These are phyloP conservation scores for Dendrostoma leiphaemia DNA, from an alignment of 2,329 filamentous ascomycete species.

Conservation along the genomic window DNA sequence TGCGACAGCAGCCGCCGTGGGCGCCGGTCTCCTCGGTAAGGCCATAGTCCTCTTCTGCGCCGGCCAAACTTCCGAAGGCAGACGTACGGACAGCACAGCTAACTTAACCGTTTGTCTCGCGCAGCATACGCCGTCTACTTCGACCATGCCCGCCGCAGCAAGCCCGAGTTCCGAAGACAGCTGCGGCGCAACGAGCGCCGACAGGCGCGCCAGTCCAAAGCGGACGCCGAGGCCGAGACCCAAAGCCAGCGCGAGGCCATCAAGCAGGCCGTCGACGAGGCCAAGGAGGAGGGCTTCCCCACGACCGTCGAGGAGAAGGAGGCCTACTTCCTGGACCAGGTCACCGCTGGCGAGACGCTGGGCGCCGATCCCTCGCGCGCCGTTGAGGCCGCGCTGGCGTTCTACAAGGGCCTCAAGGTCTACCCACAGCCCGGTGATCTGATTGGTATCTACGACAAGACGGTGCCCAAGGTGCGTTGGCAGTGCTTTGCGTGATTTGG, in stretches of 20 bases:
- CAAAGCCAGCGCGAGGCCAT: conserved; percentile 71
- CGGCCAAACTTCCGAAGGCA: background rate
- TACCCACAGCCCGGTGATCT: conserved; percentile 92
- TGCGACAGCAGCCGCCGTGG: conserved; percentile 59
- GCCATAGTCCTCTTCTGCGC: conserved; percentile 19
- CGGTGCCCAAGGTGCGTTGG: conserved; percentile 77
- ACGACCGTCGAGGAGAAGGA: conserved; percentile 89
- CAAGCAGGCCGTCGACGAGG: conserved; percentile 71
- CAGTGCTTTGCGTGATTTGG: background rate
- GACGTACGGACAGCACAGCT: background rate
- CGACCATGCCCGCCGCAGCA: conserved; percentile 63
- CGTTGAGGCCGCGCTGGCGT: conserved; percentile 85
- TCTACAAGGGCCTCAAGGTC: conserved; percentile 98
- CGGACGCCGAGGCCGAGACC: conserved; percentile 64
- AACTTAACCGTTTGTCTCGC: conserved; percentile 21
- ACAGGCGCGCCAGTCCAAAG: conserved; percentile 69
- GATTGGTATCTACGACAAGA: conserved; percentile 98
- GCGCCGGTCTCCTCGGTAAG: conserved; percentile 59
- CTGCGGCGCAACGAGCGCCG: conserved; percentile 74
- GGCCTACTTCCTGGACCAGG: conserved; percentile 94
- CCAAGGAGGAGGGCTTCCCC: conserved; percentile 90
- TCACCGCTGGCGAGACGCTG: conserved; percentile 82
- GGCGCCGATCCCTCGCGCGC: conserved; percentile 71
- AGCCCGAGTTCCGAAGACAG: conserved; percentile 64
- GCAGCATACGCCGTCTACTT: conserved; percentile 67